Percentiles rank a stretch among this genome's conserved stretches.
phyloP scores from a whole-genome alignment of 345 rosid species.

The Sisymbrium altissimum region DNA sequence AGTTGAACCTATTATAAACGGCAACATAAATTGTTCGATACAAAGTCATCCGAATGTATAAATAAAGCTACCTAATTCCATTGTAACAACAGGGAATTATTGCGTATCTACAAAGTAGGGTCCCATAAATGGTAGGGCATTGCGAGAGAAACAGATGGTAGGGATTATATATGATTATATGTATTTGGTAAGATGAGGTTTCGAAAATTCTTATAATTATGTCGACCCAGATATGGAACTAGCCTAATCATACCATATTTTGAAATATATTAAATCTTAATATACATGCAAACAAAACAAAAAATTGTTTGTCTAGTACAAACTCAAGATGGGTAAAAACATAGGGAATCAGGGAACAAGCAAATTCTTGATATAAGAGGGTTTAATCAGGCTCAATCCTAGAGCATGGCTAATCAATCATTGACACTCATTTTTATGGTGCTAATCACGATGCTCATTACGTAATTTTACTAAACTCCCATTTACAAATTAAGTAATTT shows the following conservation, averaged over 20 bases:
- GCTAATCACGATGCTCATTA: not conserved
- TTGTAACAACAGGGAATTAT: conserved; percentile 6
- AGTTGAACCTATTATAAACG: conserved; percentile 1
- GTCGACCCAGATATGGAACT: conserved; percentile 27
- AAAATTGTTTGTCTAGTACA: not conserved
- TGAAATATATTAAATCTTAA: not conserved
- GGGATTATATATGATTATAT: conserved; percentile 1
- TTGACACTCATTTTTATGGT: not conserved
- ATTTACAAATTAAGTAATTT: not conserved
- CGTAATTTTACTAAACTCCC: not conserved
- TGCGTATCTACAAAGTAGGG: conserved; percentile 19
- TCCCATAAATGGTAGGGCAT: conserved; percentile 22
- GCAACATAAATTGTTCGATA: conserved; percentile 12
- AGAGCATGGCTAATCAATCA: not conserved
- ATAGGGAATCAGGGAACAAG: not conserved
- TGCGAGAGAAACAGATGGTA: conserved; percentile 18
- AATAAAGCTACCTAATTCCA: not conserved
- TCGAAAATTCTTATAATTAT: conserved; percentile 23
- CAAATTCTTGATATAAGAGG: too few species aligned
- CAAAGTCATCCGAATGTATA: not conserved
- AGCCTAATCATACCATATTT: conserved; percentile 15
- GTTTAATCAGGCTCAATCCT: not conserved
- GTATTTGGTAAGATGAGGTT: conserved; percentile 26
- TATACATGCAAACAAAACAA: not conserved
- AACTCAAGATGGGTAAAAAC: not conserved